phyloP scores from a whole-genome alignment of 1,284 basidiomycete genomes.

The Wallemia hederae region DNA sequence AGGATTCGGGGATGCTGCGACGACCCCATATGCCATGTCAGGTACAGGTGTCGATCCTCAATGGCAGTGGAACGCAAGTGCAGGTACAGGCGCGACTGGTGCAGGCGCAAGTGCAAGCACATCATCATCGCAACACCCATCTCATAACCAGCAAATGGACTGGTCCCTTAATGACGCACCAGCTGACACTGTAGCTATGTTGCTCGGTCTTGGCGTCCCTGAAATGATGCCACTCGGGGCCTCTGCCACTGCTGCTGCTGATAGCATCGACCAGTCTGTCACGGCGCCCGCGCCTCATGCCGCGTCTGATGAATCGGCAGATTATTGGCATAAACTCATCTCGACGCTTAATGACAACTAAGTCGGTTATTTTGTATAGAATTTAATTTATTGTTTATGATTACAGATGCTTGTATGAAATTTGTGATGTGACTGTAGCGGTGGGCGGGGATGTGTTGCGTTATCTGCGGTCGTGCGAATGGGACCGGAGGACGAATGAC shows the following conservation, averaged over 20 bases:
- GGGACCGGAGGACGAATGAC: too few species aligned
- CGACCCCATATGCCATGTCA: not conserved
- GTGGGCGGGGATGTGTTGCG: too few species aligned
- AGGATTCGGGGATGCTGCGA: too few species aligned
- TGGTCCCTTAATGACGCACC: not conserved
- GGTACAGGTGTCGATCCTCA: not conserved
- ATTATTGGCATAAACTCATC: not conserved
- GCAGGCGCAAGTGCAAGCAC: not conserved
- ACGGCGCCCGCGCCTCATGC: not conserved
- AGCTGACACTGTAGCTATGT: not conserved
- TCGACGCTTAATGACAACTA: not conserved
- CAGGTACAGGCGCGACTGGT: not conserved
- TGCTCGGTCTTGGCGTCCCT: not conserved
- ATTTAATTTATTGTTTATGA: not conserved
- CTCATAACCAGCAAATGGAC: not conserved
- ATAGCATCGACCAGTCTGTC: too few species aligned
- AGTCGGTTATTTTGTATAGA: not conserved
- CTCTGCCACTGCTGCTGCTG: too few species aligned
- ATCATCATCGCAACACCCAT: not conserved
- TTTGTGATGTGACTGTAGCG: too few species aligned
- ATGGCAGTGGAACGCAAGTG: not conserved
- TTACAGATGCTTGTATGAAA: not conserved
- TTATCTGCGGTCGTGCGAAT: too few species aligned
- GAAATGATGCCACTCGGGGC: not conserved
- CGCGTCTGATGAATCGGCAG: not conserved